phyloP scores from a whole-genome alignment of 306 rosid species.

The Inga laurina region DNA sequence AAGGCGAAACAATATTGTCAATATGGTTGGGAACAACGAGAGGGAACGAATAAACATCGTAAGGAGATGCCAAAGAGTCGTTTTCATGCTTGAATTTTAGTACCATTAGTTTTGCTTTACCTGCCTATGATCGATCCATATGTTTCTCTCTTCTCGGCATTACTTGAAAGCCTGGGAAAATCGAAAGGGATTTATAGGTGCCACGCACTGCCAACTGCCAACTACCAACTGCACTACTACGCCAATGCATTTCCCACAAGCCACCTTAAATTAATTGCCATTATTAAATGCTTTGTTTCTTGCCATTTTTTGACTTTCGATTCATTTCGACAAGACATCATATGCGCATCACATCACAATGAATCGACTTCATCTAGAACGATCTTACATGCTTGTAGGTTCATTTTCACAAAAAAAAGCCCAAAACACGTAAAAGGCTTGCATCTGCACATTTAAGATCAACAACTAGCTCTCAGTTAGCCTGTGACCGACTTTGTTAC shows the following conservation, averaged over 20 bases:
- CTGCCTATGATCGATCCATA: not conserved
- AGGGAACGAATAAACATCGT: not conserved
- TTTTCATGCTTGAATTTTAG: slow-evolving; percentile 8
- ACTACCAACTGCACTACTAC: slow-evolving; percentile 17
- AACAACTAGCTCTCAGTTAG: not conserved
- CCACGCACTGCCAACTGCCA: slow-evolving; percentile 22
- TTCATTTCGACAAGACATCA: not conserved
- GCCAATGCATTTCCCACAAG: not conserved
- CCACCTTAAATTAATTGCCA: slow-evolving; percentile 2
- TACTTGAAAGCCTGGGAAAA: slow-evolving; percentile 17
- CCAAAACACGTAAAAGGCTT: not conserved
- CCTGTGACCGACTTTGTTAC: not conserved
- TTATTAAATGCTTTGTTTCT: not conserved
- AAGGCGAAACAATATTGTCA: slow-evolving; percentile 1
- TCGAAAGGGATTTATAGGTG: slow-evolving; percentile 29
- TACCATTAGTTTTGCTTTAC: slow-evolving; percentile 25
- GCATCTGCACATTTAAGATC: not conserved
- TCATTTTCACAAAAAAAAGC: not conserved
- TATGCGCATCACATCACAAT: not conserved
- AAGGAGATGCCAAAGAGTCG: slow-evolving; percentile 32
- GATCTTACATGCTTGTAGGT: too few species aligned
- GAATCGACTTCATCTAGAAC: not conserved
- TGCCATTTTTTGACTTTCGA: not conserved
- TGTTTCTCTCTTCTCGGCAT: slow-evolving; percentile 18
- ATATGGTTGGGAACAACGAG: slow-evolving; percentile 12